These are phyloP conservation scores for Pterocarpus macrocarpus DNA, from an alignment of 306 rosid species.

Conservation along the genomic window DNA sequence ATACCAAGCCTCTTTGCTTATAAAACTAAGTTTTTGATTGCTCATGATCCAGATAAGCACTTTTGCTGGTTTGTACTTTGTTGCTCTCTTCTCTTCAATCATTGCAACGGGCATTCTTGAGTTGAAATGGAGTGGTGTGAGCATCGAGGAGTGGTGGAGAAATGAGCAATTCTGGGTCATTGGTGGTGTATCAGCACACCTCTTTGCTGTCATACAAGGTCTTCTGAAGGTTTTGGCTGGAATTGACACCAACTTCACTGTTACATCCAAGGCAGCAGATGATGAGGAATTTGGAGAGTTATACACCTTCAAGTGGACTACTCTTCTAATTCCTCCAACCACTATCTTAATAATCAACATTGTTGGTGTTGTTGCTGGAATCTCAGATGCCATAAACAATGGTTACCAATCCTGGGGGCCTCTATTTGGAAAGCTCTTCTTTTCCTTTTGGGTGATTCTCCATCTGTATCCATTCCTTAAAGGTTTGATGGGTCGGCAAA, in stretches of 20 bases:
- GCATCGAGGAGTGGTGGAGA: slow-evolving; percentile 99
- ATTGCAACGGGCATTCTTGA: slow-evolving; percentile 90
- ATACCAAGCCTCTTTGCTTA: slow-evolving; percentile 28
- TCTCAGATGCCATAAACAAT: slow-evolving; percentile 95
- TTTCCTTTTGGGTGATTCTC: slow-evolving; percentile 94
- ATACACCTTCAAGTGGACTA: slow-evolving; percentile 90
- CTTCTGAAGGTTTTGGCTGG: slow-evolving; percentile 93
- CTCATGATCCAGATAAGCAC: slow-evolving; percentile 87
- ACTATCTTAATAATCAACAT: slow-evolving; percentile 87
- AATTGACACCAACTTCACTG: slow-evolving; percentile 89
- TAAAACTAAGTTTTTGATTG: slow-evolving; percentile 22
- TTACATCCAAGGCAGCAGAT: slow-evolving; percentile 90
- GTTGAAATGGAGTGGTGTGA: slow-evolving; percentile 97
- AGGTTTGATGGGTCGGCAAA: slow-evolving; percentile 96
- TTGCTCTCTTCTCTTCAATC: slow-evolving; percentile 87
- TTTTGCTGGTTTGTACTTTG: slow-evolving; percentile 81
- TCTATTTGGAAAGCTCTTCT: slow-evolving; percentile 94
- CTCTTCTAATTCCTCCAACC: slow-evolving; percentile 94
- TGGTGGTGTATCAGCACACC: slow-evolving; percentile 93
- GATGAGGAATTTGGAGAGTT: slow-evolving; percentile 91
- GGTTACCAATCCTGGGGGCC: slow-evolving; percentile 99
- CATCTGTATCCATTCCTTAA: slow-evolving; percentile 98
- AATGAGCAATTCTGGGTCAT: slow-evolving; percentile 99
- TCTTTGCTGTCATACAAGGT: slow-evolving; percentile 93
- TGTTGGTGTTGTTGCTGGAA: slow-evolving; percentile 95